Evolutionary conservation across 306 rosid genomes (phyloP), one percentile per base, ranked within the genome.

Genomic region (Lathyrus oleraceus): DNA sequence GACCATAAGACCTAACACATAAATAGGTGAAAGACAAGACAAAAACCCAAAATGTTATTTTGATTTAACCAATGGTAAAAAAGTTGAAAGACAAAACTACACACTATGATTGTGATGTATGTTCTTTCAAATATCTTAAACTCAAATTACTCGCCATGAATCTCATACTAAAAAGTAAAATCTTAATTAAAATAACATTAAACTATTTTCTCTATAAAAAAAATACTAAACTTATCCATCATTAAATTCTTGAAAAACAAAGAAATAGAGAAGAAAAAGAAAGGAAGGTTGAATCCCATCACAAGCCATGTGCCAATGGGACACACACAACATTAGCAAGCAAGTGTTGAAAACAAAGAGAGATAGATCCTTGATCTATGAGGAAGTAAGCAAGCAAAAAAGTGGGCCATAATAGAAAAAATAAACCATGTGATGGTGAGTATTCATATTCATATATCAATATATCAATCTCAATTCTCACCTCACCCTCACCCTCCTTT

Each of bases 301-400:
- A n/a, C 39, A 38, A 62, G 52, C 79, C 79, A 75, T 75, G 79
- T 75, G 79, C 68, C 5, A 20, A 66, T 75, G 73, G 79, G 68
- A 32, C 40, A 66, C 30, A 66, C 30, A 66, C 11, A 32, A 32
- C 38, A 48, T 52, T 20, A 57, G 45, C 35, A 36, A 36, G 63
- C 63, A 53, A 69, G 20, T 66, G 70, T 27, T 15, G 5, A 27
- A 65, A 65, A 25, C 44, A 65, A 65, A 28, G 69, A 23, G 14
- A 64, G 54, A 45, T 44, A 56, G 17, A 23, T 49, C 62, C 43
- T 36, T 48, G 69, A 63, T 47, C 43, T 7, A 47, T 27, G 36
- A 27, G 56, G 21, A 65, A 64, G 6, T 2, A 4, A 67, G 17
- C 25, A 36, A 32, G 35, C 30, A 39, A 21, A 40, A 49, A 51